Evolutionary conservation across 352 stramenopile genomes (phyloP).

Genomic region (Phytopythium kandeliae): DNA sequence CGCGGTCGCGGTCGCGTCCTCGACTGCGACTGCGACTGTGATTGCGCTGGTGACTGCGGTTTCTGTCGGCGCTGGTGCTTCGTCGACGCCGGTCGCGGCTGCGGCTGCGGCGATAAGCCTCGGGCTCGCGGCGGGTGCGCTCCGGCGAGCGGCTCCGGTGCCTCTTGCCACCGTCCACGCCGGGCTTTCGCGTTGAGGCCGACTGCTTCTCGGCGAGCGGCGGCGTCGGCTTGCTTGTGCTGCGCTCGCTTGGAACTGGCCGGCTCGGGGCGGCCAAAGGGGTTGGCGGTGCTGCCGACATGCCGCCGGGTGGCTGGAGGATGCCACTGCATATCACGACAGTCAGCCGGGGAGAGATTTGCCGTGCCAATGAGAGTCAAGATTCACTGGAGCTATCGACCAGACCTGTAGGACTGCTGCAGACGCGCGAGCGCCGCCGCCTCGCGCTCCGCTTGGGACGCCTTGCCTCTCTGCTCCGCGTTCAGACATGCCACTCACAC

Average conservation of each 20-base stretch:
- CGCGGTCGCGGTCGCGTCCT: conserved; percentile 5
- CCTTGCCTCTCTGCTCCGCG: conserved; percentile 43
- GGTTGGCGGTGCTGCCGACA: not conserved
- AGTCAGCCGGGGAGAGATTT: no score
- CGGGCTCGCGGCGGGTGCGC: conserved; percentile 1
- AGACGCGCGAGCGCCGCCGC: conserved; percentile 73
- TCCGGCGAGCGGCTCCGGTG: conserved; percentile 18
- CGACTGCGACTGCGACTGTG: conserved; percentile 13
- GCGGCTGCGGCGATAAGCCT: conserved; percentile 3
- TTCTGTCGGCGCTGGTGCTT: not conserved
- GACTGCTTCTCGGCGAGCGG: not conserved
- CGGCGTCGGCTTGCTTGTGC: not conserved
- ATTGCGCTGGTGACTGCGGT: conserved; percentile 9
- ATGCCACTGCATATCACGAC: conserved; percentile 42
- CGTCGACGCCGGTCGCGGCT: conserved; percentile 11
- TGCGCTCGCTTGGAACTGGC: not conserved
- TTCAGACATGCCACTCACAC: not conserved
- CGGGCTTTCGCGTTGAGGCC: not conserved
- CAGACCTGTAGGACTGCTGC: conserved; percentile 75
- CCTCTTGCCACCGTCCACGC: conserved; percentile 4
- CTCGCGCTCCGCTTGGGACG: conserved; percentile 70
- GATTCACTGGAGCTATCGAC: no score
- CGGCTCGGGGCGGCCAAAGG: not conserved
- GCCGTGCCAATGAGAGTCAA: no score
- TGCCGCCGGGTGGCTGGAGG: conserved; percentile 20